Percentiles rank a stretch among this genome's conserved stretches.
These are phyloP conservation scores for Colletotrichum karsti DNA, from an alignment of 2,329 filamentous ascomycete species.

Conservation along the genomic window DNA sequence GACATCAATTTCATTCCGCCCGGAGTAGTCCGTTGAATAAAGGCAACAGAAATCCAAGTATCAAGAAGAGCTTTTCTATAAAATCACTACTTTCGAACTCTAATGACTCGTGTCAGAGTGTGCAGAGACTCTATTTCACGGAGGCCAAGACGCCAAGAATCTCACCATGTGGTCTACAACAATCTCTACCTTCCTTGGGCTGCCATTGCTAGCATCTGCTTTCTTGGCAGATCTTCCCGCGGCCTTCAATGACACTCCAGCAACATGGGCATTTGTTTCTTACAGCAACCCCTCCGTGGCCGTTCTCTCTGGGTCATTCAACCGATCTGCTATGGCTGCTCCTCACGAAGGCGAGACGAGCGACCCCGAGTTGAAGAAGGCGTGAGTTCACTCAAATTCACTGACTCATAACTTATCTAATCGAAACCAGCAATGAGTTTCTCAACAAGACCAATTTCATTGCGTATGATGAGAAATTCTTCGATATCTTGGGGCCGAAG, in stretches of 20 bases:
- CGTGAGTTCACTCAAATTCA: not conserved
- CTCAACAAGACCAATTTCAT: not conserved
- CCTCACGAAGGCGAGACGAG: not conserved
- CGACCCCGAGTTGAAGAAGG: not conserved
- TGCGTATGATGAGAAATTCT: not conserved
- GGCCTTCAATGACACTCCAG: not conserved
- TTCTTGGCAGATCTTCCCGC: not conserved
- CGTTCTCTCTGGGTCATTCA: not conserved
- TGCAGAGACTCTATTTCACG: not conserved
- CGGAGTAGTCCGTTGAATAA: not conserved
- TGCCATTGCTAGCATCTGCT: not conserved
- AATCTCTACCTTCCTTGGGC: not conserved
- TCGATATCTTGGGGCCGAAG: not conserved
- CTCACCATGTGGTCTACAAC: not conserved
- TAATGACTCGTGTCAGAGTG: not conserved
- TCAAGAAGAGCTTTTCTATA: not conserved
- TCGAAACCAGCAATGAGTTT: not conserved
- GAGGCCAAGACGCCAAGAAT: not conserved
- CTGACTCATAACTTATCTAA: not conserved
- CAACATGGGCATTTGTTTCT: not conserved
- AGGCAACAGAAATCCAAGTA: not conserved
- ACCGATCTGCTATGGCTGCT: not conserved
- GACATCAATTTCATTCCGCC: no score
- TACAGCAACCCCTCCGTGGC: not conserved
- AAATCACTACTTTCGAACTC: not conserved